phyloP scores from a whole-genome alignment of 805 yeast genomes.

The Lipomyces orientalis region DNA sequence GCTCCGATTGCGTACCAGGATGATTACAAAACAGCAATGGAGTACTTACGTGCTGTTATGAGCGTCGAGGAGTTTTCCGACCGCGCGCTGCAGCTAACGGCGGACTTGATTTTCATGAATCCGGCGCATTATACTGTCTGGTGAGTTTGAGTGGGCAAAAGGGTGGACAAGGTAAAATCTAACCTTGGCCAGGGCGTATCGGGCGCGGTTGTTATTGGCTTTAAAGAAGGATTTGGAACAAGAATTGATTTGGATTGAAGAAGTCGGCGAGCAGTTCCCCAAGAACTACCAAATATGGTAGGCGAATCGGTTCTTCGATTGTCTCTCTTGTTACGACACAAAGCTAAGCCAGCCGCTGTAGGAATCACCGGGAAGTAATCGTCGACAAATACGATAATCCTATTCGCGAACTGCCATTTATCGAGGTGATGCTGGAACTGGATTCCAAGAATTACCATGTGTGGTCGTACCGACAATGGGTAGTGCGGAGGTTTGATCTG shows the following conservation, averaged over 20 bases:
- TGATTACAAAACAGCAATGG: constrained; percentile 69
- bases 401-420: constrained; percentile 67
- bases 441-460: constrained; percentile 95
- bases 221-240: constrained; percentile 48
- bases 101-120: constrained; percentile 63
- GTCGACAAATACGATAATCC: constrained; percentile 39
- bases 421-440: constrained; percentile 69
- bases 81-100: constrained; percentile 73
- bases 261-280: constrained; percentile 72
- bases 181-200: constrained; percentile 39
- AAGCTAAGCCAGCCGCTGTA: not conserved
- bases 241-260: constrained; percentile 83
- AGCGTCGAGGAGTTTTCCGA: constrained; percentile 64
- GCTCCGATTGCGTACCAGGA: constrained; percentile 63
- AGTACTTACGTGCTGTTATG: constrained; percentile 65
- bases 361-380: constrained; percentile 74
- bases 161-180: not conserved
- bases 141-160: constrained; percentile 47
- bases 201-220: constrained; percentile 43
- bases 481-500: constrained; percentile 61
- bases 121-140: constrained; percentile 95
- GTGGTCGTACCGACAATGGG: constrained; percentile 92
- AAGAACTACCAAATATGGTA: constrained; percentile 93
- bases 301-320: not conserved
- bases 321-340: not conserved